Evolutionary conservation across 176 grass and related monocot species (phyloP).

Genomic region (Musa beccarii): DNA sequence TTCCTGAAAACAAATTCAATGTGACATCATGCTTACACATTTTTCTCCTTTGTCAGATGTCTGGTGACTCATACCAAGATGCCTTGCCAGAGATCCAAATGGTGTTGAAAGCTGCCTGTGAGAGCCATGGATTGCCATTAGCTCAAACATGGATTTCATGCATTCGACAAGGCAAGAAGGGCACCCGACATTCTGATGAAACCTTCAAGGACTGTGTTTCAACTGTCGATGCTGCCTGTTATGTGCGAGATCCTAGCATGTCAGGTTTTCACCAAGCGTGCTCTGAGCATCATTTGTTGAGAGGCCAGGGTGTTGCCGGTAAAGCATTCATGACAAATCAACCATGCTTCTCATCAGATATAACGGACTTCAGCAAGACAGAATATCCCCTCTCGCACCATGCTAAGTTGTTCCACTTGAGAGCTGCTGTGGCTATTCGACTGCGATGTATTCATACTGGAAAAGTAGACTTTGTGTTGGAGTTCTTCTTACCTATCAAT

Average conservation of each 20-base stretch:
- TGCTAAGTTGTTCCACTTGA: conserved; percentile 76
- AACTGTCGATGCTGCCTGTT: conserved; percentile 65
- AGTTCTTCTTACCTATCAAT: conserved; percentile 80
- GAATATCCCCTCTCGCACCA: conserved; percentile 81
- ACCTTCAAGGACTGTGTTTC: conserved; percentile 66
- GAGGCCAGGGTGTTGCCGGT: conserved; percentile 73
- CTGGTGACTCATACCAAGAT: conserved; percentile 43
- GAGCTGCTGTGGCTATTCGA: conserved; percentile 64
- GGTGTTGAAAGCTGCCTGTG: conserved; percentile 60
- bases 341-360: conserved; percentile 62
- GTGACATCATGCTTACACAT: neutral
- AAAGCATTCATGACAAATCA: conserved; percentile 72
- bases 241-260: conserved; percentile 37
- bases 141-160: conserved; percentile 93
- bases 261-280: conserved; percentile 73
- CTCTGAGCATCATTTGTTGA: conserved; percentile 91
- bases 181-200: conserved; percentile 63
- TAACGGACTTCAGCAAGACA: conserved; percentile 50
- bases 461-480: conserved; percentile 64
- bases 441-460: conserved; percentile 45
- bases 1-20: neutral
- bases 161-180: conserved; percentile 57
- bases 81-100: conserved; percentile 47
- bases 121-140: conserved; percentile 55
- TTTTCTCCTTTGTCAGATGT: conserved; percentile 41